Evolutionary conservation across 148 eudicot species (phyloP), one percentile per base, ranked within the genome.

Genomic region (Persicaria tinctoria): DNA sequence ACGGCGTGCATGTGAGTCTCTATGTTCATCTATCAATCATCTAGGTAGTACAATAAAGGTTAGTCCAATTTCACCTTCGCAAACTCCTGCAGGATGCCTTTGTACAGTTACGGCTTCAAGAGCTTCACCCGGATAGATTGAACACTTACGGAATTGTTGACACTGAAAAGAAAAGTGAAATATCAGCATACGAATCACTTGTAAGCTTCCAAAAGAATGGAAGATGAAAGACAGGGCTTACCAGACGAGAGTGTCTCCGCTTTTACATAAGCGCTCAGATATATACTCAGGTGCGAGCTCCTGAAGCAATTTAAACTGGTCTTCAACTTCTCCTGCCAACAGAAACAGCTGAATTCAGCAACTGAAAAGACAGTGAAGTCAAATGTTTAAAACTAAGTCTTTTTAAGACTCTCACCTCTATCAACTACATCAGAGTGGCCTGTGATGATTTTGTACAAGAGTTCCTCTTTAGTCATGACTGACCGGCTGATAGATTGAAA

Each of bases 241-340:
- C 97, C 93, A 84, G 7, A 90, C 4, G 57, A 92, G 86, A 80
- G 83, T 76, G 80, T 86, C 91, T 38, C 98, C 97, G 69, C 84
- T 85, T 13, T 78, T 72, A 72, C 83, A 83, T 5, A 68, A 46
- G 73, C 85, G 82, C 83, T 90, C 92, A 68, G 82, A 78, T 56
- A 91, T 76, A 81, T 83, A 95, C 62, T 90, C 97, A 14, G 98
- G 98, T 54, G 81, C 91, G 9, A 92, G 77, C 83, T 94, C 97
- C 78, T 82, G 85, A 76, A 94, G 81, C 84, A 90, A 79, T 51
- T 68, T 78, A 68, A 94, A 88, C 74, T 88, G 96, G 62, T 89
- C 90, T 80, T 90, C 98, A 70, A 91, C 86, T 83, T 94, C 97
- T 57, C 83, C 97, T 91, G 92, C 46, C 69, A 63, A 63, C 46